Base-by-base conservation (phyloP, 495 filamentous ascomycete genomes). In the Penicillium robsamsonii region DNA sequence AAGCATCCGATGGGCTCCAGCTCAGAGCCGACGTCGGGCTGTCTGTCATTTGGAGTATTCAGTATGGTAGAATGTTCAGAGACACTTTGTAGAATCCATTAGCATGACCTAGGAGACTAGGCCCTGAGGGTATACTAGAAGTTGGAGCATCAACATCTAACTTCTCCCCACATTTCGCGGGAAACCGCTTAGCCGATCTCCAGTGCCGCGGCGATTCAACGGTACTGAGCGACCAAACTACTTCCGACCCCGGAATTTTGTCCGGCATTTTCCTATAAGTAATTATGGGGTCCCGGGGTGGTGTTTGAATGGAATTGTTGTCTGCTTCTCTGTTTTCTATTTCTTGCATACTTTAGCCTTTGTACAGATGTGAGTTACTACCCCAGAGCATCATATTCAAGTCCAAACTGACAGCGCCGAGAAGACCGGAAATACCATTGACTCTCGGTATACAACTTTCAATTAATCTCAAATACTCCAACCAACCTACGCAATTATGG, bases 111-210 rank as follows among this genome's bases (percentile, higher is more conserved):
- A 7, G 33, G 15, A 37, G 13, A 37, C 13, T n/a, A 37, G 33
- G 25, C 25, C 6, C 6, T 0, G 25, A 3, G 6, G 33, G 6
- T 37, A 37, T 37, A n/a, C 13, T 37, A n/a, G 5, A n/a, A 37
- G 13, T 37, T 37, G 33, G 13, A 37, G 5, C 33, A 37, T 46
- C 27, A 46, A 30, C 25, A 22, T 11, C 10, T 1, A 42, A 5
- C 12, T 10, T 29, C 30, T 42, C 50, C 41, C 55, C 54, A 59
- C 63, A 59, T 54, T 65, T 38, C 50, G 61, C 71, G 73, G 73
- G 44, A 65, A 67, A 74, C 63, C 58, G 63, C 69, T 72, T 78
- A 78, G 70, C 75, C 75, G 75, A 76, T 74, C 70, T 67, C 58
- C 66, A 63, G 43, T 75, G 72, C 72, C 70, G 72, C 68, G 54